Evolutionary conservation across 2,329 filamentous ascomycete genomes (phyloP).

Genomic region (Ceratocystis lukuohia): DNA sequence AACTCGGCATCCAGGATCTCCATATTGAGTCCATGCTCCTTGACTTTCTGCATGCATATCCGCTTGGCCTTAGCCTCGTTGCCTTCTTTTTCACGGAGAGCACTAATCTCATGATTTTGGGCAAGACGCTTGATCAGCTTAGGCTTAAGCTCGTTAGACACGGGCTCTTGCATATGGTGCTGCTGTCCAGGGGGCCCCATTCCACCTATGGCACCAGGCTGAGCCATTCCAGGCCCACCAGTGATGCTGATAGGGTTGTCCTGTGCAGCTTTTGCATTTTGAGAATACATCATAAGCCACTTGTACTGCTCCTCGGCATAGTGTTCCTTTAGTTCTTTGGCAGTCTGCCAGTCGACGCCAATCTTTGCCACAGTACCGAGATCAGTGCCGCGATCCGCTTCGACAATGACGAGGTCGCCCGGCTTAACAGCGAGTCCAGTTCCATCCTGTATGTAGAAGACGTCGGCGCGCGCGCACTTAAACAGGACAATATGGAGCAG

Average conservation of each 20-base stretch:
- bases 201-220: slow-evolving; percentile 51
- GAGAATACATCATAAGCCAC: slow-evolving; percentile 98
- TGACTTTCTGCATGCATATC: slow-evolving; percentile 91
- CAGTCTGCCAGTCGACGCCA: slow-evolving; percentile 75
- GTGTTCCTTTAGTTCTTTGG: slow-evolving; percentile 79
- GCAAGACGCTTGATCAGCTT: slow-evolving; percentile 95
- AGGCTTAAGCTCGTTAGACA: slow-evolving; percentile 67
- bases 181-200: slow-evolving; percentile 64
- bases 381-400: slow-evolving; percentile 91
- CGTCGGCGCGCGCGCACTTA: slow-evolving; percentile 88
- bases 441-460: slow-evolving; percentile 94
- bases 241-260: slow-evolving; percentile 46
- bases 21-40: slow-evolving; percentile 90
- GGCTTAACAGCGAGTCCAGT: slow-evolving; percentile 82
- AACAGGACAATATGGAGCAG: slow-evolving; percentile 83
- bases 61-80: slow-evolving; percentile 96
- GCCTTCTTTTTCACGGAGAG: slow-evolving; percentile 86
- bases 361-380: slow-evolving; percentile 83
- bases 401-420: slow-evolving; percentile 91
- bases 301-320: slow-evolving; percentile 93
- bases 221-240: slow-evolving; percentile 1
- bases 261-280: slow-evolving; percentile 52
- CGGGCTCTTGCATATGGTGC: slow-evolving; percentile 59
- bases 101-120: slow-evolving; percentile 78
- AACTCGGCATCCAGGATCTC: slow-evolving; percentile 98